These are phyloP conservation scores for Leccinum uliginosum DNA, from an alignment of 768 basidiomycete species.

Conservation along the genomic window DNA sequence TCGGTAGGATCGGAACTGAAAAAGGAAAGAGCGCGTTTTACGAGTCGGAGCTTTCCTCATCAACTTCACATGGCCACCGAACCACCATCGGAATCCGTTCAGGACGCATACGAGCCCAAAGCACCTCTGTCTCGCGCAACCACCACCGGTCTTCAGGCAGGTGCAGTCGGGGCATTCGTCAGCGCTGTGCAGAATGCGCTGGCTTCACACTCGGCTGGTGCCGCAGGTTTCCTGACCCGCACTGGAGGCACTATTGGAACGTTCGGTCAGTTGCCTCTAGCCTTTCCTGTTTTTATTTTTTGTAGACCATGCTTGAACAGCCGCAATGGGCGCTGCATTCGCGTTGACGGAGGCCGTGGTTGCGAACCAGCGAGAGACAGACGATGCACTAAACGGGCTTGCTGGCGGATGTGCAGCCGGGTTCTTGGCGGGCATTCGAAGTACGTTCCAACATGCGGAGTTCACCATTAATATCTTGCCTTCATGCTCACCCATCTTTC, in stretches of 20 bases:
- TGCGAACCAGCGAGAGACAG: slow-evolving; percentile 73
- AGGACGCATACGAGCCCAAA: slow-evolving; percentile 43
- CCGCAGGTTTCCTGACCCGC: slow-evolving; percentile 81
- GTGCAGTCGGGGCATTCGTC: slow-evolving; percentile 61
- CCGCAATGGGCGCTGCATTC: slow-evolving; percentile 85
- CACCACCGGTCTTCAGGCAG: slow-evolving; percentile 58
- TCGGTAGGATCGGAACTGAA: slow-evolving; percentile 12
- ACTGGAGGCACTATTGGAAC: slow-evolving; percentile 88
- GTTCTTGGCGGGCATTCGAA: slow-evolving; percentile 82
- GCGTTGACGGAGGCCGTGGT: slow-evolving; percentile 76
- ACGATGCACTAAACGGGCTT: slow-evolving; percentile 80
- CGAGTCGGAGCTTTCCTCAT: slow-evolving; percentile 6
- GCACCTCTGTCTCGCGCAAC: slow-evolving; percentile 54
- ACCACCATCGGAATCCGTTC: slow-evolving; percentile 12
- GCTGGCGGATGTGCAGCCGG: slow-evolving; percentile 91
- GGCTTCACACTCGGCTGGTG: slow-evolving; percentile 70
- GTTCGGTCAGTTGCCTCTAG: slow-evolving; percentile 61
- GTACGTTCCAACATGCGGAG: slow-evolving; percentile 36
- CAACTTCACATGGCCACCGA: slow-evolving; percentile 20
- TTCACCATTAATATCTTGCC: neutral
- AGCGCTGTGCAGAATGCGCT: slow-evolving; percentile 79
- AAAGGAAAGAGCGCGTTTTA: slow-evolving; percentile 17
- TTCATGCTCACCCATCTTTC: slow-evolving; percentile 11
- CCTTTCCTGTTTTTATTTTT: neutral
- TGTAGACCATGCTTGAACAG: slow-evolving; percentile 36